Percentiles rank a stretch among this genome's conserved stretches.
Evolutionary conservation across 257 asterid species (phyloP).

Genomic region (Perilla frutescens): DNA sequence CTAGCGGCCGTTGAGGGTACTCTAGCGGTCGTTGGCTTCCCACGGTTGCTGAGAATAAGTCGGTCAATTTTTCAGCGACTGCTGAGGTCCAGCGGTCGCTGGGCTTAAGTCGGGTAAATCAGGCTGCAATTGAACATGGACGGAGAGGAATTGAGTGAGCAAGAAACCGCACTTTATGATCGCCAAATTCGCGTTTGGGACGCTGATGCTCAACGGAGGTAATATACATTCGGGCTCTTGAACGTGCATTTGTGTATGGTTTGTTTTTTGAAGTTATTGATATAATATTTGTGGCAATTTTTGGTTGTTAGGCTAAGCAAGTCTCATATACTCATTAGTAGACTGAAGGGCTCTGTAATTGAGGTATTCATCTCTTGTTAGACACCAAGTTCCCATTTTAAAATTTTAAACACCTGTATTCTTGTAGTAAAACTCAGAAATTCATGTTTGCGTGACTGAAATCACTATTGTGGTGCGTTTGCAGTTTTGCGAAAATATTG

Average conservation of each 20-base stretch:
- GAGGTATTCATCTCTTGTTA: conserved; percentile 63
- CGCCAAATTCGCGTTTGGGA: conserved; percentile 99
- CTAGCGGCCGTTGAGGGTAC: too few relatives aligned
- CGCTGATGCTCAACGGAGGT: conserved; percentile 98
- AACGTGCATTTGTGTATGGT: background rate
- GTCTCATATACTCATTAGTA: conserved; percentile 83
- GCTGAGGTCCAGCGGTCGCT: too few relatives aligned
- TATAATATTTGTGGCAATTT: background rate
- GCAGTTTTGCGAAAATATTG: conserved; percentile 97
- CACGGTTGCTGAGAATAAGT: too few relatives aligned
- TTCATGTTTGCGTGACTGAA: conserved; percentile 10
- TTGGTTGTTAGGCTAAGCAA: conserved; percentile 72
- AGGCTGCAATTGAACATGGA: conserved; percentile 52
- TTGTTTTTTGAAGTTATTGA: background rate
- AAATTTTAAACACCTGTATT: background rate
- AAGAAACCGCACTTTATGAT: conserved; percentile 98
- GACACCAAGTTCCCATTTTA: conserved; percentile 6
- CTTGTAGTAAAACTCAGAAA: background rate
- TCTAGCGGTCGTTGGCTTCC: too few relatives aligned
- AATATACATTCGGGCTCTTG: background rate
- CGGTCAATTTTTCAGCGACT: too few relatives aligned
- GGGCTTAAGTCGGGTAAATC: conserved; percentile 25
- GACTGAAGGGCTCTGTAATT: conserved; percentile 78
- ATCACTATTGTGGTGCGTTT: conserved; percentile 2
- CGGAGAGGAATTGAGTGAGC: conserved; percentile 91